phyloP scores from a whole-genome alignment of 2,329 filamentous ascomycete genomes.

The Neurospora sp. region DNA sequence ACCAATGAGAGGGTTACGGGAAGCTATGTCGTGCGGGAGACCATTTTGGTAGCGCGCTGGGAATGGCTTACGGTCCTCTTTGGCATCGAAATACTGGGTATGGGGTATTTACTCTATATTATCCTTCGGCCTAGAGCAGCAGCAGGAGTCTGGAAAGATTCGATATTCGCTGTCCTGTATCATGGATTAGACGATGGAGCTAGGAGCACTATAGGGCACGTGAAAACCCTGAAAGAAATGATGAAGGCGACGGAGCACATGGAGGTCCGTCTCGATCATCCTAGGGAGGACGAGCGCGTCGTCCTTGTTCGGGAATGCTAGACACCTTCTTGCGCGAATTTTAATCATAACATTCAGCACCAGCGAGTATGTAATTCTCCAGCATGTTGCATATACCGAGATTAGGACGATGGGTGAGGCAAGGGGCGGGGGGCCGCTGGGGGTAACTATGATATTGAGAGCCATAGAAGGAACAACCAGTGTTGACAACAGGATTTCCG shows the following conservation, averaged over 20 bases:
- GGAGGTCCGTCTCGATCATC: background rate
- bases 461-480: no score
- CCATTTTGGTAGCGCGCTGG: background rate
- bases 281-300: background rate
- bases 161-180: background rate
- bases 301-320: background rate
- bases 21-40: background rate
- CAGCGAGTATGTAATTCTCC: no score
- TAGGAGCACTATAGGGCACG: background rate
- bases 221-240: background rate
- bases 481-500: no score
- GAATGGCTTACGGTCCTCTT: background rate
- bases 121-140: background rate
- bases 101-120: background rate
- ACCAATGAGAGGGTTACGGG: background rate
- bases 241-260: background rate
- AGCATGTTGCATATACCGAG: no score
- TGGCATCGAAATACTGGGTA: background rate
- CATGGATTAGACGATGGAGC: background rate
- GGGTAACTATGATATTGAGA: no score
- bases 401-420: no score
- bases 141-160: background rate
- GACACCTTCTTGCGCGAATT: no score
- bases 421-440: no score
- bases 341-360: no score